These are phyloP conservation scores for Aspergillus haitiensis DNA, from an alignment of 495 filamentous ascomycete genomes.

Conservation along the genomic window DNA sequence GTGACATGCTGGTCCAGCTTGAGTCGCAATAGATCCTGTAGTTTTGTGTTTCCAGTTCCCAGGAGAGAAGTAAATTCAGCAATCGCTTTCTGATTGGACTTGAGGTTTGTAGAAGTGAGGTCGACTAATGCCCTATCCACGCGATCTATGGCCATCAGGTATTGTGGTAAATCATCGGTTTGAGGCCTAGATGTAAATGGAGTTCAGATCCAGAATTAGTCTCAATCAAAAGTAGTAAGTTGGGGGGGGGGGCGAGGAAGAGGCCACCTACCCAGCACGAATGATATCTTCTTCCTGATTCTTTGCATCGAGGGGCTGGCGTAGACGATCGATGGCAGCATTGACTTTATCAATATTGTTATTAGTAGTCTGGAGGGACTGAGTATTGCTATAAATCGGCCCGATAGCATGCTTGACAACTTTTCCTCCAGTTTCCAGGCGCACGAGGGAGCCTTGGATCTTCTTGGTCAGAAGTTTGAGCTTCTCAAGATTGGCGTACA, in stretches of 20 bases:
- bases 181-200: constrained; percentile 56
- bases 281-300: constrained; percentile 89
- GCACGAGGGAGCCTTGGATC: constrained; percentile 81
- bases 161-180: constrained; percentile 77
- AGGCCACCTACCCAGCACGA: constrained; percentile 63
- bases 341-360: constrained; percentile 86
- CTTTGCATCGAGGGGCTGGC: constrained; percentile 84
- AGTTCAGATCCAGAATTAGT: constrained; percentile 21
- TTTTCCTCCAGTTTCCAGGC: constrained; percentile 82
- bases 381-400: constrained; percentile 90
- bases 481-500: constrained; percentile 66
- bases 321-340: constrained; percentile 80
- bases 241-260: background rate
- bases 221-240: background rate
- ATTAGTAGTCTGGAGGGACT: constrained; percentile 78
- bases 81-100: constrained; percentile 87
- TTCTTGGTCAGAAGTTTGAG: constrained; percentile 80
- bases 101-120: constrained; percentile 81
- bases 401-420: constrained; percentile 89
- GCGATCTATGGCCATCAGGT: constrained; percentile 84
- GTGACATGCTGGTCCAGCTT: constrained; percentile 69
- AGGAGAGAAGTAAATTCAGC: constrained; percentile 74
- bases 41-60: constrained; percentile 70
- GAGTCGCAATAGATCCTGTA: constrained; percentile 80
- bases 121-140: constrained; percentile 76